phyloP scores from a whole-genome alignment of 2,329 filamentous ascomycete genomes.

The Fusarium continuum region DNA sequence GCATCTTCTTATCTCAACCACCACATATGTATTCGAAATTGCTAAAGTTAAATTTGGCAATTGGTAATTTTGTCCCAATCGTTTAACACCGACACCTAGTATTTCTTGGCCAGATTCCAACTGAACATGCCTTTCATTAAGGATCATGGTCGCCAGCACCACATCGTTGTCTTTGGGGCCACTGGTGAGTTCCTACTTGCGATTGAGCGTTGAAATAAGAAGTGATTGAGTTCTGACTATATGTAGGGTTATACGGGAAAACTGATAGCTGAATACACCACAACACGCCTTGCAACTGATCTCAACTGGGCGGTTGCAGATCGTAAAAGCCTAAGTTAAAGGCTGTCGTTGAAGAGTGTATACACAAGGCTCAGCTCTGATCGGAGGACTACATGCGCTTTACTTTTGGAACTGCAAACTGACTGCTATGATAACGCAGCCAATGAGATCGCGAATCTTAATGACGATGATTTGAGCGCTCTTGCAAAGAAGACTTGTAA shows the following conservation, averaged over 20 bases:
- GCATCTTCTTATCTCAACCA: not conserved
- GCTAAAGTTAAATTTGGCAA: not conserved
- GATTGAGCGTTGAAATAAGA: not conserved
- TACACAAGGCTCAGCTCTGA: slow-evolving; percentile 73
- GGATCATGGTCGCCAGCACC: slow-evolving; percentile 63
- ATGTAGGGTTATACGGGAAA: slow-evolving; percentile 81
- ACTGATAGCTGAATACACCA: slow-evolving; percentile 78
- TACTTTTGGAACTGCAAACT: not conserved
- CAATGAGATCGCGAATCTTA: slow-evolving; percentile 62
- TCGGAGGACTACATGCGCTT: slow-evolving; percentile 44
- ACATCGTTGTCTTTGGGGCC: slow-evolving; percentile 66
- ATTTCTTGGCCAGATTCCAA: not conserved
- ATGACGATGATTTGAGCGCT: slow-evolving; percentile 55
- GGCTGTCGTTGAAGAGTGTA: slow-evolving; percentile 71
- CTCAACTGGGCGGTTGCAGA: slow-evolving; percentile 90
- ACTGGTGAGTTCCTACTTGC: slow-evolving; percentile 55
- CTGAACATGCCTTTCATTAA: slow-evolving; percentile 55
- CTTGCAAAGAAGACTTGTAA: slow-evolving; percentile 66
- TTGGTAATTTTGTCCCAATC: not conserved
- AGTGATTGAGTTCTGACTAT: slow-evolving; percentile 11
- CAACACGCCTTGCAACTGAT: slow-evolving; percentile 74
- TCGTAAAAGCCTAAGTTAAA: slow-evolving; percentile 80
- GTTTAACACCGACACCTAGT: not conserved
- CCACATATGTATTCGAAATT: not conserved
- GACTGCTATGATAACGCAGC: slow-evolving; percentile 43